Conservation (phyloP, 495 filamentous ascomycete genomes). For the Jackrogersella minutella region DNA sequence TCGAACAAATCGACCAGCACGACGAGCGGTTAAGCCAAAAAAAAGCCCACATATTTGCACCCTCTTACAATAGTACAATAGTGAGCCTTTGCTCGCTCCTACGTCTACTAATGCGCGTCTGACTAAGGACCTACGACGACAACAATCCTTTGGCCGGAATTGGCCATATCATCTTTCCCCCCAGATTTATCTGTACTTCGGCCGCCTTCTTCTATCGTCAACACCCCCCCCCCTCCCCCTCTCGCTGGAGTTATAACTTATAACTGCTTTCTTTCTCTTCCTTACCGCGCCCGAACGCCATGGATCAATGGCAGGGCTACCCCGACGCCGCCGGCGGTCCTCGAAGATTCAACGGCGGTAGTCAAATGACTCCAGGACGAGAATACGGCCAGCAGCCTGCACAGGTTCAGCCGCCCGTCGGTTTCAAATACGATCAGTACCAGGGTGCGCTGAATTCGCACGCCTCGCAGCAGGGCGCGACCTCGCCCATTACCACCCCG, state of each 20-base stretch:
- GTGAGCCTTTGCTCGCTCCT: slow-evolving; percentile 34
- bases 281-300: slow-evolving; percentile 49
- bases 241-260: not conserved
- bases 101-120: slow-evolving; percentile 34
- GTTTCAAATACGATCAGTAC: slow-evolving; percentile 79
- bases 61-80: not conserved
- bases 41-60: slow-evolving; percentile 25
- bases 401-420: slow-evolving; percentile 67
- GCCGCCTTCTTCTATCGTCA: slow-evolving; percentile 13
- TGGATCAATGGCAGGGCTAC: slow-evolving; percentile 67
- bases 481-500: slow-evolving; percentile 71
- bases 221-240: no score
- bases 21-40: slow-evolving; percentile 16
- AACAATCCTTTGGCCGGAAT: slow-evolving; percentile 33
- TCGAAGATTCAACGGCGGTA: slow-evolving; percentile 60
- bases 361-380: slow-evolving; percentile 54
- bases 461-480: slow-evolving; percentile 62
- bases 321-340: slow-evolving; percentile 55
- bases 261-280: slow-evolving; percentile 18
- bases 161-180: slow-evolving; percentile 31
- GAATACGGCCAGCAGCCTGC: slow-evolving; percentile 59
- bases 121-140: slow-evolving; percentile 27
- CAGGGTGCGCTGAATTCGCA: slow-evolving; percentile 65
- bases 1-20: slow-evolving; percentile 31
- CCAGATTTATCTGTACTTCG: slow-evolving; percentile 33